phyloP scores from a whole-genome alignment of 2,329 filamentous ascomycete species.

The Ascochyta pisi region DNA sequence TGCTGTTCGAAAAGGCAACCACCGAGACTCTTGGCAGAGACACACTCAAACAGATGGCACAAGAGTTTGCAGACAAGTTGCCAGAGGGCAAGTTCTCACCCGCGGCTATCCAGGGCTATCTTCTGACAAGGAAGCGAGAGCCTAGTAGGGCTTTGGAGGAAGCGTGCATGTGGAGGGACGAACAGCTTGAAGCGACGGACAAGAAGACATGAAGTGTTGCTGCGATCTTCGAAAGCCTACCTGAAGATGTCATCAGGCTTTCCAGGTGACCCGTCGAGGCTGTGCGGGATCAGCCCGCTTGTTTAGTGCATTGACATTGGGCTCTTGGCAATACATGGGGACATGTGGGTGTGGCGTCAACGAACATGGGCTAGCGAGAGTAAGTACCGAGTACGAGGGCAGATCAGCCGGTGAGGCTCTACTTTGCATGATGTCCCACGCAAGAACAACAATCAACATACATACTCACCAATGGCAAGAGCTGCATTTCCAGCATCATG shows the following conservation, averaged over 20 bases:
- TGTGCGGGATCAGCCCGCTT: not conserved
- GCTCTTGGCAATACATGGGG: slow-evolving; percentile 7
- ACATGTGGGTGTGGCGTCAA: slow-evolving; percentile 2
- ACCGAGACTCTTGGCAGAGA: slow-evolving; percentile 24
- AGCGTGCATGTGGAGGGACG: slow-evolving; percentile 52
- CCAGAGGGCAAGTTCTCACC: slow-evolving; percentile 59
- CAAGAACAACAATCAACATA: not conserved
- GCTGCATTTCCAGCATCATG: not conserved
- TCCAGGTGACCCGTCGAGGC: not conserved
- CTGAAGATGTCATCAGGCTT: slow-evolving; percentile 1
- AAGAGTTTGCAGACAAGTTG: slow-evolving; percentile 54
- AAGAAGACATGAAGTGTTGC: not conserved
- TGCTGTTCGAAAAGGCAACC: slow-evolving; percentile 12
- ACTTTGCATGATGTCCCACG: not conserved
- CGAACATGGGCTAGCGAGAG: slow-evolving; percentile 7
- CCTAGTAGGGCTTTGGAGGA: slow-evolving; percentile 54
- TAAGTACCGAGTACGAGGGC: not conserved
- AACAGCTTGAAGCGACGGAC: not conserved
- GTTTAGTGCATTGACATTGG: not conserved
- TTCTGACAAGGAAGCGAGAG: slow-evolving; percentile 59
- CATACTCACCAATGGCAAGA: not conserved
- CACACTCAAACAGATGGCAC: slow-evolving; percentile 51
- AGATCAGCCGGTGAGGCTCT: not conserved
- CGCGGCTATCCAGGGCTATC: slow-evolving; percentile 61
- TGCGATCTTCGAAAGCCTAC: not conserved